Evolutionary conservation across 331 rosid species (phyloP), one percentile per base, ranked within the genome.

Genomic region (Quercus lobata): DNA sequence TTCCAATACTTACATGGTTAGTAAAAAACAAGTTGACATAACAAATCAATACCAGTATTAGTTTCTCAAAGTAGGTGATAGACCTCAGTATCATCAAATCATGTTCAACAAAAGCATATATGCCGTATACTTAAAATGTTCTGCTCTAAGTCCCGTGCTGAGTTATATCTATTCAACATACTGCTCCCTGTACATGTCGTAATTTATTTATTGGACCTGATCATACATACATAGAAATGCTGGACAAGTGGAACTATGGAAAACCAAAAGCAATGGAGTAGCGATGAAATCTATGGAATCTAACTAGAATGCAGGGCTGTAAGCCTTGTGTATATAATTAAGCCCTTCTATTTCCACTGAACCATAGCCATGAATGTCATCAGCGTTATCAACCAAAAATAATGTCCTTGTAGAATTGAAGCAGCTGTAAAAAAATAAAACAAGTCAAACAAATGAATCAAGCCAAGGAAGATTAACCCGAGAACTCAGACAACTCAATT

Each of bases 391-490:
- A 76, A 5, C 86, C 88, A 81, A 73, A 78, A 18, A 46, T 71
- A 82, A 21, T 77, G 76, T 78, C 86, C 89, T 80, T 49, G 83
- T 56, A 78, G n/a, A 62, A 54, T 78, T 8, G 89, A 82, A 84
- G 81, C 21, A 79, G 75, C 96, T 91, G 94, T 37, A 37, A 8
- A 37, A 37, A 69, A 16, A 73, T 34, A 70, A 37, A 73, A 12
- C 72, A 35, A 24, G 72, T 25, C 25, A 68, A 34, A 34, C 53
- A 68, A 18, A 21, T 29, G 52, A 49, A 17, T 18, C 52, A 34
- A 34, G 52, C 25, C 14, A 10, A 8, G 27, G 52, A 35, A 68
- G 53, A 19, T 19, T 22, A 68, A n/a, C 11, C 52, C 27, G 35
- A 19, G 25, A 34, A 32, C 44, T 65, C 14, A 32, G 7, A 29